A percentile compares a stretch with the other conserved stretches of the same genome.
Conservation (phyloP, 169 alveolate genomes). For the Cryptosporidium meleagridis region DNA sequence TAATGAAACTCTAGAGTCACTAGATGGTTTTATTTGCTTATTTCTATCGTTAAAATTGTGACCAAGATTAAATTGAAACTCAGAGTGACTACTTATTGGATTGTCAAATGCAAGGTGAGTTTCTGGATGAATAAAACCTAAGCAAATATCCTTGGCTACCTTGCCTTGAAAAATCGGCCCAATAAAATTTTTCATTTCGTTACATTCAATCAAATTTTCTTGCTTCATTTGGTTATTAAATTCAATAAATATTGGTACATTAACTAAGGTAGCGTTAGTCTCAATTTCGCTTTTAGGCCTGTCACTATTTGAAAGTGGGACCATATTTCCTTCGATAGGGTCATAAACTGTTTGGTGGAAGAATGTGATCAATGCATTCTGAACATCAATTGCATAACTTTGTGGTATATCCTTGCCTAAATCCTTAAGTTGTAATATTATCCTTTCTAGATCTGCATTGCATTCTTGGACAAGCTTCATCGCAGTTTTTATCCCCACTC, state of each 20-base stretch:
- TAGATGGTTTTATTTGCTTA: not conserved
- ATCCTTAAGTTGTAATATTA: constrained; percentile 39
- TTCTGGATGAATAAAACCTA: constrained; percentile 64
- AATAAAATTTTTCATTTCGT: constrained; percentile 17
- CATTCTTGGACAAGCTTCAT: constrained; percentile 77
- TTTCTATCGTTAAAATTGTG: not conserved
- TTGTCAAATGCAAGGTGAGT: not conserved
- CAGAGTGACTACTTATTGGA: not conserved
- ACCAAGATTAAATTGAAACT: not conserved
- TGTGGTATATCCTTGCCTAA: constrained; percentile 52
- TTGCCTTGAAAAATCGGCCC: constrained; percentile 65
- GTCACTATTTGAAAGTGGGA: constrained; percentile 55
- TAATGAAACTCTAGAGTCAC: not conserved
- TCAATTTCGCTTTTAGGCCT: not conserved
- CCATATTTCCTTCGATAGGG: constrained; percentile 36
- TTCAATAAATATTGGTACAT: constrained; percentile 42
- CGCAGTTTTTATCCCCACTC: constrained; percentile 87
- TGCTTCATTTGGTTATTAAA: constrained; percentile 22
- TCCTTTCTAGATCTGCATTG: constrained; percentile 38
- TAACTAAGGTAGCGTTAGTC: not conserved
- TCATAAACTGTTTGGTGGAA: constrained; percentile 70
- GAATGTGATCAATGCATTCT: constrained; percentile 52
- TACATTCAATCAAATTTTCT: not conserved
- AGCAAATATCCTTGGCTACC: constrained; percentile 23
- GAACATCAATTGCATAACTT: constrained; percentile 30